Conservation (phyloP, 176 grass and related monocot species). For the Carex kokanica region DNA sequence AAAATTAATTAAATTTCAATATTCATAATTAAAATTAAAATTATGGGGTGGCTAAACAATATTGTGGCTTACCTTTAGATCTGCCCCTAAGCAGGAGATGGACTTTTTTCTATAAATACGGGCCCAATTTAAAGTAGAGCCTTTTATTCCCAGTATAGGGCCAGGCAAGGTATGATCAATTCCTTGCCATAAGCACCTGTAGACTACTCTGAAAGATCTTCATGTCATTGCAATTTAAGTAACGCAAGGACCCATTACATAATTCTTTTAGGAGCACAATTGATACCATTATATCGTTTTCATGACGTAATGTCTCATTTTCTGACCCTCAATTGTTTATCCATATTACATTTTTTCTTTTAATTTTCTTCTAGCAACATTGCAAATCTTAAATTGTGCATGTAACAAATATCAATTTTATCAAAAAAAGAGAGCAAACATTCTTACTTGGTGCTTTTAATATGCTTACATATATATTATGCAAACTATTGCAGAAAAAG, state of each 20-base stretch:
- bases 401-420: background rate
- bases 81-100: background rate
- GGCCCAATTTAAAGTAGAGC: background rate
- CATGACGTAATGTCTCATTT: background rate
- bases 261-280: no score
- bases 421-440: background rate
- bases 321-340: background rate
- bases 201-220: no score
- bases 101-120: background rate
- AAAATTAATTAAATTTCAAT: no score
- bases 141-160: background rate
- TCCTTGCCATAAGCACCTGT: background rate
- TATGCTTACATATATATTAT: background rate
- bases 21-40: no score
- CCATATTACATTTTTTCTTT: background rate
- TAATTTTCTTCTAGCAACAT: no score
- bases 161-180: background rate
- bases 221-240: no score
- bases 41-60: no score
- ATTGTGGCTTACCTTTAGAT: no score
- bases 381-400: background rate
- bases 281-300: background rate
- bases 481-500: background rate
- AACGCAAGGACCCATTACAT: no score
- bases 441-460: constrained; percentile 29